Evolutionary conservation across 805 yeast species (phyloP), one percentile per base, ranked within the genome.

Genomic region (Lipomyces japonicus): DNA sequence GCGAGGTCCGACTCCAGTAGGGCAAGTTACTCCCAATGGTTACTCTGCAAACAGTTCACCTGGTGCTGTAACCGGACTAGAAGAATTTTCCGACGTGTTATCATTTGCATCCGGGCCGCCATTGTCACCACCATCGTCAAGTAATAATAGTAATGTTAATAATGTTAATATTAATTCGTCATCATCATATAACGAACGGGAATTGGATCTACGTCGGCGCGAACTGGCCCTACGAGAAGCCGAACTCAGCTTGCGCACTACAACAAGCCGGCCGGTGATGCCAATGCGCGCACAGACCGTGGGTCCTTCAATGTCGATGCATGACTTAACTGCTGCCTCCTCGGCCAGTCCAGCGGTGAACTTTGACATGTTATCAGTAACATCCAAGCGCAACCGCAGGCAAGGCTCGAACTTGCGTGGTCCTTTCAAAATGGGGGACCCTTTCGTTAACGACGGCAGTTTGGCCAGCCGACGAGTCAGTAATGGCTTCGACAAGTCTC

Each of bases 71-170:
- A 53, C 51, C n/a, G 44, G 41, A 5, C 39, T 53, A 6, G 58
- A 53, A 28, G 58, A 53, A 39, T 53, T 53, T 28, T 44, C 58
- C 21, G 56, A 51, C 26, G 47, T 51, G 10, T 51, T 53, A 23
- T 48, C 52, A 16, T 53, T 51, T 25, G 51, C 48, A 28, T 28
- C 46, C 7, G 35, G 4, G 18, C 12, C 5, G 19, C 19, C 37
- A 9, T 12, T 22, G 3, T 19, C 44, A 3, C 48, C 48, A 4
- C 32, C 32, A 21, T 35, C 35, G 22, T 30, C 39, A n/a, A 24
- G 36, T 12, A 21, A 36, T n/a, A 12, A 7, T 7, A 34, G n/a
- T 14, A n/a, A n/a, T n/a, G n/a, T n/a, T n/a, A n/a, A n/a, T n/a
- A n/a, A n/a, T n/a, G n/a, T n/a, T n/a, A n/a, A n/a, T n/a, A n/a